Conservation (phyloP, 352 stramenopile genomes). For the Phytophthora sp. region DNA sequence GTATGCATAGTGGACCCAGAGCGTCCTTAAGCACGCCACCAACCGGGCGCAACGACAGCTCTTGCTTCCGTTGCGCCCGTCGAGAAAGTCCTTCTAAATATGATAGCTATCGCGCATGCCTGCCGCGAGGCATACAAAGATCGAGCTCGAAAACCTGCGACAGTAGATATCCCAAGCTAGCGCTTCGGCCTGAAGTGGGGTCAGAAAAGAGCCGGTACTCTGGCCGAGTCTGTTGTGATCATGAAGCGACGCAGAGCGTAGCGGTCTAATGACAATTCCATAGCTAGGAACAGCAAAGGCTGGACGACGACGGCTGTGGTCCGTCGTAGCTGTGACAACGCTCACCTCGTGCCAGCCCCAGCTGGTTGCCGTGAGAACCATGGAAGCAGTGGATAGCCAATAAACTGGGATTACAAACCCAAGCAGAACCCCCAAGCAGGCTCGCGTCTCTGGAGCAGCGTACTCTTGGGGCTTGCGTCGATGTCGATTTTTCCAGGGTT, state of each 20-base stretch:
- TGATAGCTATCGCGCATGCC: background rate
- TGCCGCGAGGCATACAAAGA: background rate
- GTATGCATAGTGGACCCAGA: background rate
- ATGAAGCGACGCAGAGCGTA: slow-evolving; percentile 15
- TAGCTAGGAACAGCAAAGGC: no score
- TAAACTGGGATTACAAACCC: background rate
- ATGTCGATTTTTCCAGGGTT: background rate
- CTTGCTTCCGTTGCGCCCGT: slow-evolving; percentile 13
- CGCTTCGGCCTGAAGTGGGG: background rate
- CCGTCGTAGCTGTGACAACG: no score
- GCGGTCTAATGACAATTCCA: background rate
- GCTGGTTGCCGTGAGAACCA: no score
- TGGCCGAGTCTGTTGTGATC: no score
- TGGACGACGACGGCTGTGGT: no score
- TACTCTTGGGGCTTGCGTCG: slow-evolving; percentile 9
- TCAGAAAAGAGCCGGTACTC: slow-evolving; percentile 16
- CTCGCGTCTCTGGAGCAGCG: slow-evolving; percentile 14
- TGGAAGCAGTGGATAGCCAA: no score
- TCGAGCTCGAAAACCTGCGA: background rate
- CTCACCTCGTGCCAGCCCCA: no score
- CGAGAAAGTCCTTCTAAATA: background rate
- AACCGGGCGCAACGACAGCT: background rate
- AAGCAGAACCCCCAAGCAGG: background rate
- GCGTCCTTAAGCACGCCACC: background rate
- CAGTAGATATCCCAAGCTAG: slow-evolving; percentile 1